Evolutionary conservation across 768 basidiomycete genomes (phyloP).

Genomic region (Auricularia sp.): DNA sequence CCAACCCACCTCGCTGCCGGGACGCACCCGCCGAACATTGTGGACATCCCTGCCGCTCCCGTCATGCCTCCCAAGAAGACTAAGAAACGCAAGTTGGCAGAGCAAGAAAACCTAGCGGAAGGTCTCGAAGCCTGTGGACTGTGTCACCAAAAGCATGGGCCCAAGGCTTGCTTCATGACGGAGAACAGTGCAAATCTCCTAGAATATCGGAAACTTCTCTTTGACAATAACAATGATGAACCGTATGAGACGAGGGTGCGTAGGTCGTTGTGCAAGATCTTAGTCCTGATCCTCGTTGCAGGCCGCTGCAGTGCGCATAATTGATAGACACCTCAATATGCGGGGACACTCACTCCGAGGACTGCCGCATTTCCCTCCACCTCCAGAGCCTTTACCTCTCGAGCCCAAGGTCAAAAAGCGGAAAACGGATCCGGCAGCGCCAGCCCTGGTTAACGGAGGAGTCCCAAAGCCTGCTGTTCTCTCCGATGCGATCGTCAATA

Average conservation of each 20-base stretch:
- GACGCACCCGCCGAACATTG: background rate
- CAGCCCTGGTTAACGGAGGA: background rate
- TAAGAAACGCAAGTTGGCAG: background rate
- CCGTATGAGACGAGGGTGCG: conserved; percentile 53
- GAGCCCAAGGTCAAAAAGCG: conserved; percentile 15
- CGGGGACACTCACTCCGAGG: conserved; percentile 51
- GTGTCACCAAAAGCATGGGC: conserved; percentile 45
- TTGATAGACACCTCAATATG: conserved; percentile 50
- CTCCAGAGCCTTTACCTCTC: background rate
- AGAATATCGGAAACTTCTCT: conserved; percentile 57
- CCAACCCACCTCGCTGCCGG: background rate
- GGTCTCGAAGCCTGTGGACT: conserved; percentile 42
- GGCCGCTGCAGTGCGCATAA: conserved; percentile 56
- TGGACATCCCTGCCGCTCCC: background rate
- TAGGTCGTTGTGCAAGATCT: conserved; percentile 7
- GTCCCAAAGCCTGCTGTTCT: background rate
- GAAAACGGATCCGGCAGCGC: conserved; percentile 17
- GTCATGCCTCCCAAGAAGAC: background rate
- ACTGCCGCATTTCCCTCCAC: conserved; percentile 13
- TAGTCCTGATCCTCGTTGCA: conserved; percentile 18
- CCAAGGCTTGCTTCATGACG: conserved; percentile 51
- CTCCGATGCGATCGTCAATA: background rate
- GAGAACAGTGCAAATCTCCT: conserved; percentile 53
- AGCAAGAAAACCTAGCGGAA: background rate
- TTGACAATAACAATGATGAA: conserved; percentile 56